Evolutionary conservation across 192 early-diverging fungal species (phyloP).

Genomic region (Funneliformis mosseae): DNA sequence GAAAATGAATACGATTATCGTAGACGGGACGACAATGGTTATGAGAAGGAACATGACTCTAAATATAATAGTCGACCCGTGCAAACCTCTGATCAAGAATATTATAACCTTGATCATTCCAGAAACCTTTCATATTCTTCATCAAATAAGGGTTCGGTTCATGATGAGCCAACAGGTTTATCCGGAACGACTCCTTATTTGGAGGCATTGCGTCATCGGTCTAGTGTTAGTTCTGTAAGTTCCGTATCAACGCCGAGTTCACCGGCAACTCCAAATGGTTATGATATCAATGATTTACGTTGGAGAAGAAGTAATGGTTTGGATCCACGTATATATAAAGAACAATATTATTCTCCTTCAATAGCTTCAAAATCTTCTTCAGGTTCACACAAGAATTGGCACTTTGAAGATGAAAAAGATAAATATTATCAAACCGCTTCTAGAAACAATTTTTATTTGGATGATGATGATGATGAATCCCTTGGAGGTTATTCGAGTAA

Average conservation of each 20-base stretch:
- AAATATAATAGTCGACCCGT: background rate
- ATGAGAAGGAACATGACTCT: background rate
- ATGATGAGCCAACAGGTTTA: background rate
- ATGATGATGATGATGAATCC: conserved; percentile 17
- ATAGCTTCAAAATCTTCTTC: conserved; percentile 2
- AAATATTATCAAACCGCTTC: conserved; percentile 3
- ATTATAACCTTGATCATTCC: conserved; percentile 8
- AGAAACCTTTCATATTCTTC: conserved; percentile 27
- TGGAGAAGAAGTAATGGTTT: conserved; percentile 14
- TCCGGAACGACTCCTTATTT: conserved; percentile 5
- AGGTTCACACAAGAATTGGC: background rate
- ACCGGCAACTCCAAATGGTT: conserved; percentile 28
- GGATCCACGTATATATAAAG: conserved; percentile 16
- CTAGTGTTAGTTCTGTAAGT: conserved; percentile 24
- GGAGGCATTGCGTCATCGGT: background rate
- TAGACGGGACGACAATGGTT: background rate
- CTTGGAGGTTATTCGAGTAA: background rate
- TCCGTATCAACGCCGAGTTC: conserved; percentile 31
- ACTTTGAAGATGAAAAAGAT: conserved; percentile 24
- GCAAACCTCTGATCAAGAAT: background rate
- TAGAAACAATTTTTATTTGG: conserved; percentile 9
- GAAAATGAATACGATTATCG: background rate
- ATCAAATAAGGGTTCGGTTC: background rate
- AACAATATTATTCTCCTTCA: conserved; percentile 25
- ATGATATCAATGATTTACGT: conserved; percentile 3